Evolutionary conservation across 352 stramenopile species (phyloP).

Genomic region (Phytophthora chlamydospora): DNA sequence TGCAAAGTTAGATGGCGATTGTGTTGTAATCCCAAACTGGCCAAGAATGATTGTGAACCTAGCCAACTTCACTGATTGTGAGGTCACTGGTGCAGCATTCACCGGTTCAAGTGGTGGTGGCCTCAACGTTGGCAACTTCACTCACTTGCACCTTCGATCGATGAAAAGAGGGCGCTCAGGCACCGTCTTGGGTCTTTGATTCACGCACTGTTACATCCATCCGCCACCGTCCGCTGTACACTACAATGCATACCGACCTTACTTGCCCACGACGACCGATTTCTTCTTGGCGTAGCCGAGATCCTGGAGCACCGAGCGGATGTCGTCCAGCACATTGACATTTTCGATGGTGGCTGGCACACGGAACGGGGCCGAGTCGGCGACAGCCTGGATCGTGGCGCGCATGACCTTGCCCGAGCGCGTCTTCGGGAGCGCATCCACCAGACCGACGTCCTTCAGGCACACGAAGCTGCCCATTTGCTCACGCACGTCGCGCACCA

Average conservation of each 20-base stretch:
- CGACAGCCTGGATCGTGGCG: conserved; percentile 59
- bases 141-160: too few species aligned
- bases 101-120: too few species aligned
- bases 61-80: too few species aligned
- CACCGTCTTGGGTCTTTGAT: neutral
- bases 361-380: conserved; percentile 44
- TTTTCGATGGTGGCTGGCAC: conserved; percentile 66
- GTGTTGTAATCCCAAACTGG: too few species aligned
- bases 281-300: conserved; percentile 57
- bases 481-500: conserved; percentile 45
- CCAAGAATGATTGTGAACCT: conserved; percentile 14
- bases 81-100: too few species aligned
- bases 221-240: neutral
- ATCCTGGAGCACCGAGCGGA: conserved; percentile 36
- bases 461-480: conserved; percentile 66
- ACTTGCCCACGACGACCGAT: conserved; percentile 34
- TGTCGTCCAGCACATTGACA: conserved; percentile 45
- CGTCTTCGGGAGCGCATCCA: conserved; percentile 55
- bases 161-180: too few species aligned
- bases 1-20: too few species aligned
- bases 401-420: conserved; percentile 62
- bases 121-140: too few species aligned
- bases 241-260: conserved; percentile 6
- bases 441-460: conserved; percentile 49
- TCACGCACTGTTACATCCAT: conserved; percentile 15